Evolutionary conservation across 2,329 filamentous ascomycete species (phyloP), one percentile per base, ranked within the genome.

Genomic region (Neofusicoccum umdonicola): DNA sequence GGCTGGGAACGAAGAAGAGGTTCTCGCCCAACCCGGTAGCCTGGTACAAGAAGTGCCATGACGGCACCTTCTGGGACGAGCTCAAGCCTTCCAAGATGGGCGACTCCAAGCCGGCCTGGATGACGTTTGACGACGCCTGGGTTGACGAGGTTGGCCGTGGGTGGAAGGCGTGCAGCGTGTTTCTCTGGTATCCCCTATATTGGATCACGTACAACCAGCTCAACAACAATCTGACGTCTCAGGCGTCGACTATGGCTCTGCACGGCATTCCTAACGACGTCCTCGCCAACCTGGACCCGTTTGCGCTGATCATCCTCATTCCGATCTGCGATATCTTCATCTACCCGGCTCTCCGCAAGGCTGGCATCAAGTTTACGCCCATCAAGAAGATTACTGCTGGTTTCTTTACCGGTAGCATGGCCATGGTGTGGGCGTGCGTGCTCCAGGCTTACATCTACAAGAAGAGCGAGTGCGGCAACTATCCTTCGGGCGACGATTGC

Each of bases 71-170:
- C 76, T 91, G 88, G 86, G 83, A 89, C n/a, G 71, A 77, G 1
- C 84, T 85, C 64, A 90, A 89, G 77, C 89, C 89, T 3, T 90
- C 87, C 69, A 79, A 79, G 44, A 79, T 90, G 5, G 78, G 83
- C 5, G 75, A 76, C 0, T 74, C 82, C 67, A 85, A 85, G 64
- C 89, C 89, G 0, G 61, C 68, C 0, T 92, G 90, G 90, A 91
- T 91, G 87, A 90, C 86, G 0, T 93, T 91, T 70, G 90, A 93
- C 67, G 90, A 93, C 69, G 85, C 87, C 66, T 93, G 89, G 89
- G 90, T 93, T n/a, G 90, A 92, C 64, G 89, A 93, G 73, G 87
- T 93, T 56, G 83, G 83, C 61, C 88, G 90, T 77, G 90, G 89
- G 67, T 74, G 71, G 64, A 68, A 56, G 27, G 76, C 76, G 42